Conservation (phyloP, 495 filamentous ascomycete genomes). For the Penicillium canescens region DNA sequence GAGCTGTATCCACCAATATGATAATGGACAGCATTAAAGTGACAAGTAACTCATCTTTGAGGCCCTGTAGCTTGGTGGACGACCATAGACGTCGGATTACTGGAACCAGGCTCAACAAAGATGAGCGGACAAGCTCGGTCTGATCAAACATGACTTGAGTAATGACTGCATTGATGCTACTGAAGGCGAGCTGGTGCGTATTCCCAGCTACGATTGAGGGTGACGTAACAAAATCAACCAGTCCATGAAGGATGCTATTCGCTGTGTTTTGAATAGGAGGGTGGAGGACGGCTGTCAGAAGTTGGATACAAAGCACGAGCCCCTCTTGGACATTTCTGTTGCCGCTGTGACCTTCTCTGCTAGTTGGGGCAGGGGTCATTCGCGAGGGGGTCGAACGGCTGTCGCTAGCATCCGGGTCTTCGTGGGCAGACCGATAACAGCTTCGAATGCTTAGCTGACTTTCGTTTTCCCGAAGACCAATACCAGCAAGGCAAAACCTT, state of each 20-base stretch:
- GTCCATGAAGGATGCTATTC: slow-evolving; percentile 54
- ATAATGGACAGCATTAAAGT: slow-evolving; percentile 62
- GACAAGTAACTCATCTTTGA: slow-evolving; percentile 73
- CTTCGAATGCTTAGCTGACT: slow-evolving; percentile 31
- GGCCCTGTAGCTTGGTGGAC: slow-evolving; percentile 52
- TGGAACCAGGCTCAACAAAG: slow-evolving; percentile 63
- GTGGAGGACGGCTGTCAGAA: slow-evolving; percentile 66
- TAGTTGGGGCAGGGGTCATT: slow-evolving; percentile 27
- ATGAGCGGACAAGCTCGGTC: slow-evolving; percentile 56
- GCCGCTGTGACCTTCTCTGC: slow-evolving; percentile 26
- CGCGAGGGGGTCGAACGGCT: slow-evolving; percentile 34
- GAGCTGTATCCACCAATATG: slow-evolving; percentile 29
- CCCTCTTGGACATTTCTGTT: slow-evolving; percentile 50
- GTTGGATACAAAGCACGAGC: slow-evolving; percentile 64
- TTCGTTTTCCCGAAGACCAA: slow-evolving; percentile 24
- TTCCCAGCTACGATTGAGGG: slow-evolving; percentile 55
- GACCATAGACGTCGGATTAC: slow-evolving; percentile 74
- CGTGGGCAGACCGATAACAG: slow-evolving; percentile 24
- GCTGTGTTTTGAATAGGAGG: slow-evolving; percentile 65
- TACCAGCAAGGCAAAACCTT: slow-evolving; percentile 58
- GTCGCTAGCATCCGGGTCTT: slow-evolving; percentile 27
- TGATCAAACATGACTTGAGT: slow-evolving; percentile 65
- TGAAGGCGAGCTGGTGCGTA: slow-evolving; percentile 70
- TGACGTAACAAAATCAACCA: slow-evolving; percentile 63
- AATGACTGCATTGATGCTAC: slow-evolving; percentile 71